Percentiles rank a stretch among this genome's conserved stretches.
These are phyloP conservation scores for Penicillium sp. DNA, from an alignment of 2,329 filamentous ascomycete species.

Conservation along the genomic window DNA sequence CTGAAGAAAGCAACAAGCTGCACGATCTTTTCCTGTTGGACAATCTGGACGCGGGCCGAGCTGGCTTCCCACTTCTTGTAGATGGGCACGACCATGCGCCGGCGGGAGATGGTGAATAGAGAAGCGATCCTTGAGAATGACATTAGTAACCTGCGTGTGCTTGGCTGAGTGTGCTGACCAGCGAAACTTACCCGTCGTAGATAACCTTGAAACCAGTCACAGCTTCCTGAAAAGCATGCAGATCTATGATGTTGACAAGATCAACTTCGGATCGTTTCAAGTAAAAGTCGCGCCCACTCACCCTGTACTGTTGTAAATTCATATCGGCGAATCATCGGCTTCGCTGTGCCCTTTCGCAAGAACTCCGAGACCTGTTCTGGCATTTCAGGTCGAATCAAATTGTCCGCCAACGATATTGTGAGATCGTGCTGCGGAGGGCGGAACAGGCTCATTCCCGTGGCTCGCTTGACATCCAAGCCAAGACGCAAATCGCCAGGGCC, in stretches of 20 bases:
- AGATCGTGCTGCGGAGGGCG: slow-evolving; percentile 71
- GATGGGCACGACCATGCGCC: slow-evolving; percentile 84
- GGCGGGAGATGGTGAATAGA: slow-evolving; percentile 73
- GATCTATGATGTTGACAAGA: slow-evolving; percentile 40
- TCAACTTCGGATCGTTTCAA: neutral
- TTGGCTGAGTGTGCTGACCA: too few relatives aligned
- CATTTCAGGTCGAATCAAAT: slow-evolving; percentile 57
- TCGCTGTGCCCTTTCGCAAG: slow-evolving; percentile 51
- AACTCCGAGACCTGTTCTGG: slow-evolving; percentile 59
- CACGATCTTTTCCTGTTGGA: slow-evolving; percentile 66
- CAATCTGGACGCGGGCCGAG: slow-evolving; percentile 72
- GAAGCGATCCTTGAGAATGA: slow-evolving; percentile 50
- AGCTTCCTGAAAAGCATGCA: slow-evolving; percentile 73
- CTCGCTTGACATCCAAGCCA: slow-evolving; percentile 57
- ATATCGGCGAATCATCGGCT: slow-evolving; percentile 65
- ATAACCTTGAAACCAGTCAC: slow-evolving; percentile 74
- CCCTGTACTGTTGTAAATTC: slow-evolving; percentile 55
- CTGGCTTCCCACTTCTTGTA: slow-evolving; percentile 90
- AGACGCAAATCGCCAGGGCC: slow-evolving; percentile 67
- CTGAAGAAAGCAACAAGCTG: slow-evolving; percentile 84
- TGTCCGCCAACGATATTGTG: slow-evolving; percentile 67
- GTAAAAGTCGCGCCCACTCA: slow-evolving; percentile 13
- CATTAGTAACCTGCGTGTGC: neutral
- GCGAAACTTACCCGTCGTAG: slow-evolving; percentile 52
- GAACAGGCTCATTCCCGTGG: slow-evolving; percentile 59